Base-by-base conservation (phyloP, 2,329 filamentous ascomycete species). In the Blastomyces percursus region DNA sequence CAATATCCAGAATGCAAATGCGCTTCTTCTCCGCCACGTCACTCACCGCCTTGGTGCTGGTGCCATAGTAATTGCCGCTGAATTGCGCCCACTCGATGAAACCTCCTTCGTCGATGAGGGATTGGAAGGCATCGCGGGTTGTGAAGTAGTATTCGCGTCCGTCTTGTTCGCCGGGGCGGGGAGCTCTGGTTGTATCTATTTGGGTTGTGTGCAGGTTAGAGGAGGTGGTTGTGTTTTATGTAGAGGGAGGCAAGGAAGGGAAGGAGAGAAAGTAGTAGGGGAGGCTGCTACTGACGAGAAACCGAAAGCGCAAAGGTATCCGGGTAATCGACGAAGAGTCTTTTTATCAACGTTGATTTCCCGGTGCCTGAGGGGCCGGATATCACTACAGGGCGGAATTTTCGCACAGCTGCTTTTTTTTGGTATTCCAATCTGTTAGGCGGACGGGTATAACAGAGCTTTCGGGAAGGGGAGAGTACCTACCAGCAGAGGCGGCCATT, bases 61-160 rank as follows among this genome's bases (percentile, higher is more conserved):
- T 96, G 62, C 92, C 92, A 77, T 96, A 96, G 71, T 85, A 80
- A 77, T 96, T 96, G 61, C 85, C 86, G 50, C 91, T 86, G 74
- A 96, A 96, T 73, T 88, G 80, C 61, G 92, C 92, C 78, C 89
- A 85, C 81, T 96, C 92, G 65, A 96, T 87, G 75, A 96, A 96
- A 12, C 86, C 88, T 62, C 84, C 81, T 63, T 84, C 75, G n/a
- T 75, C 79, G 62, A 91, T 84, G 64, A 94, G 81, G 52, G 81
- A 78, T 71, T 86, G 78, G 72, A 96, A 96, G 2, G 81, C 80
- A 11, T 84, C 82, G 74, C 81, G 83, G 24, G 80, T 82, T 19
- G 88, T 84, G 71, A 88, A 96, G 80, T 91, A 84, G 81, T 96
- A 96, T 76, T 96, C 85, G 51, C 84, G 80, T 71, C 89, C 91